Conservation (phyloP, 345 rosid species). For the Garcia nutans region DNA sequence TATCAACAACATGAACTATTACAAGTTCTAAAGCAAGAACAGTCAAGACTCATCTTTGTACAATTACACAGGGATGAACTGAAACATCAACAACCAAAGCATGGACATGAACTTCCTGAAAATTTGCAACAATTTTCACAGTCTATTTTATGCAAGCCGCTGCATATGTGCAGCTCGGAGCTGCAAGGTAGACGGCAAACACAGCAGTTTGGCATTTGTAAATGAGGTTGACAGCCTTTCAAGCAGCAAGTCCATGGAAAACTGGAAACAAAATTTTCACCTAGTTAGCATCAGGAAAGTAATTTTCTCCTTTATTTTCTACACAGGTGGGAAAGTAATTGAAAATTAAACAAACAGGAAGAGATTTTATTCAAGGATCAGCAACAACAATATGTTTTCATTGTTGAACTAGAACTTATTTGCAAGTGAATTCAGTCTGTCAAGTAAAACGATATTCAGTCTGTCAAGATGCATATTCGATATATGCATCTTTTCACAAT, state of each 20-base stretch:
- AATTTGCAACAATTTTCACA: constrained; percentile 18
- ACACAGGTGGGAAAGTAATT: neutral
- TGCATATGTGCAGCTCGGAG: neutral
- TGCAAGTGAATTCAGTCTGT: no score
- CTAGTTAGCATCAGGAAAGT: constrained; percentile 18
- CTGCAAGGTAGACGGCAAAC: neutral
- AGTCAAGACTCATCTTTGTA: constrained; percentile 24
- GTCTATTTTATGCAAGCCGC: neutral
- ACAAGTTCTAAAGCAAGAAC: constrained; percentile 18
- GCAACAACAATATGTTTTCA: neutral
- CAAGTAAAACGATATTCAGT: no score
- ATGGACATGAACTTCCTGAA: constrained; percentile 12
- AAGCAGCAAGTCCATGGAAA: constrained; percentile 28
- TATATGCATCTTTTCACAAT: no score
- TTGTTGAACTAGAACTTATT: neutral
- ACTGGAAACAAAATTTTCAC: constrained; percentile 20
- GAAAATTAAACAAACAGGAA: neutral
- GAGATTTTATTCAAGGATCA: neutral
- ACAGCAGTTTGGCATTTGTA: constrained; percentile 16
- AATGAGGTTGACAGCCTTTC: neutral
- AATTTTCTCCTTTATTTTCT: no score
- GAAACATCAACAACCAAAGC: constrained; percentile 14
- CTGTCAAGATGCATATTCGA: no score
- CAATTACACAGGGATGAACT: neutral
- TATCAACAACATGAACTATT: constrained; percentile 21